Base-by-base conservation (phyloP, 768 basidiomycete genomes). In the Agaricus blazei region DNA sequence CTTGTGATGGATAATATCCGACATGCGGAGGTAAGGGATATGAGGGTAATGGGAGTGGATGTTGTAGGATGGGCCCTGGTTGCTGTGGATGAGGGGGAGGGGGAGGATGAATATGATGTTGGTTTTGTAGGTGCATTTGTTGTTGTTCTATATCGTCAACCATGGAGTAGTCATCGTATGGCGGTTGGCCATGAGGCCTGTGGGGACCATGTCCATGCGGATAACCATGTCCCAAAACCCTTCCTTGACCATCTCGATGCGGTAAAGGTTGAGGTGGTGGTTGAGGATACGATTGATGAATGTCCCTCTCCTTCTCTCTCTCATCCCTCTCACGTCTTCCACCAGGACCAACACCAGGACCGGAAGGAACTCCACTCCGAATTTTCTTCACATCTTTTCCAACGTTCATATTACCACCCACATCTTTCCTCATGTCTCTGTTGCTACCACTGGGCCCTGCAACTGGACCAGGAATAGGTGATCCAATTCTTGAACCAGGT, bases 181-280 rank as follows among this genome's bases (percentile, higher is more conserved):
- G 31, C 12, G 41, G 31, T 19, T 48, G 54, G 3, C 48, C 48
- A 27, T 59, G 54, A 11, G 53, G 58, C 7, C 45, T 24, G 23
- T 44, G 50, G 5, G 48, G 58, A n/a, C 58, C 58, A 47, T 38
- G 37, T 26, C 45, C 15, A 27, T 44, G 54, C 1, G 54, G 46
- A 44, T 61, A 61, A 5, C 48, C 58, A 52, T 61, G 59, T 42
- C 52, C 58, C 47, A 61, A 45, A 27, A 57, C 58, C 11, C 58
- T 54, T 24, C 59, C 60, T 37, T 59, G 58, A 9, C 37, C 41
- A 19, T 43, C 57, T 40, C 48, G 58, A 29, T 54, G 60, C 1
- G 60, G 56, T 14, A 55, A 43, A 47, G 56, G 52, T 37, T 54
- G 52, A 9, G 50, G 52, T 23, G 54, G 42, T 11, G 48, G 48